Evolutionary conservation across 495 filamentous ascomycete species (phyloP).

Genomic region (Tirmania nivea): DNA sequence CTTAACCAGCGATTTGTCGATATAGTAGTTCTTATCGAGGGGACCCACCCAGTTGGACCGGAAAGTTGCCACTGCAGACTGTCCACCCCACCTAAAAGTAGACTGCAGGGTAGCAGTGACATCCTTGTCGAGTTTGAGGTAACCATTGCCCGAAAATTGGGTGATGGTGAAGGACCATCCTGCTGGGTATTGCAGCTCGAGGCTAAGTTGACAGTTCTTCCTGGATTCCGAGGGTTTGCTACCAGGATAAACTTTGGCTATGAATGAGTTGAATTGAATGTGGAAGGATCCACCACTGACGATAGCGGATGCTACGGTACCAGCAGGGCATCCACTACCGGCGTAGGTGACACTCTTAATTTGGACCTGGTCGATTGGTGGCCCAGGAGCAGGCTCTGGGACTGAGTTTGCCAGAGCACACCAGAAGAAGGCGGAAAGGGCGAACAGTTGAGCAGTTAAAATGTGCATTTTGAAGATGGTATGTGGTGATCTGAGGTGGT

Average conservation of each 20-base stretch:
- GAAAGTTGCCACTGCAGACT: slow-evolving; percentile 14
- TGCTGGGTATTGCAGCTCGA: slow-evolving; percentile 28
- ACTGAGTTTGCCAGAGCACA: neutral
- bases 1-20: too few species aligned
- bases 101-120: slow-evolving; percentile 28
- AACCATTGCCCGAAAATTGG: slow-evolving; percentile 29
- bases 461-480: too few species aligned
- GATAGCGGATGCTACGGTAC: slow-evolving; percentile 23
- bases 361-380: slow-evolving; percentile 2
- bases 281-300: slow-evolving; percentile 25
- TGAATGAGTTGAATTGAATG: slow-evolving; percentile 27
- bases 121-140: slow-evolving; percentile 23
- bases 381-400: neutral
- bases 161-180: slow-evolving; percentile 33
- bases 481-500: too few species aligned
- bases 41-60: slow-evolving; percentile 17
- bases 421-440: neutral
- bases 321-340: slow-evolving; percentile 29
- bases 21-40: slow-evolving; percentile 9
- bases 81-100: slow-evolving; percentile 31
- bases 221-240: slow-evolving; percentile 20
- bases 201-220: slow-evolving; percentile 31
- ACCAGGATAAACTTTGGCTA: slow-evolving; percentile 24
- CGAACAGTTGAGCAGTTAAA: neutral
- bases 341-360: slow-evolving; percentile 26